These are phyloP conservation scores for Chalciporus piperatoides DNA, from an alignment of 1,284 basidiomycete species.

Conservation along the genomic window DNA sequence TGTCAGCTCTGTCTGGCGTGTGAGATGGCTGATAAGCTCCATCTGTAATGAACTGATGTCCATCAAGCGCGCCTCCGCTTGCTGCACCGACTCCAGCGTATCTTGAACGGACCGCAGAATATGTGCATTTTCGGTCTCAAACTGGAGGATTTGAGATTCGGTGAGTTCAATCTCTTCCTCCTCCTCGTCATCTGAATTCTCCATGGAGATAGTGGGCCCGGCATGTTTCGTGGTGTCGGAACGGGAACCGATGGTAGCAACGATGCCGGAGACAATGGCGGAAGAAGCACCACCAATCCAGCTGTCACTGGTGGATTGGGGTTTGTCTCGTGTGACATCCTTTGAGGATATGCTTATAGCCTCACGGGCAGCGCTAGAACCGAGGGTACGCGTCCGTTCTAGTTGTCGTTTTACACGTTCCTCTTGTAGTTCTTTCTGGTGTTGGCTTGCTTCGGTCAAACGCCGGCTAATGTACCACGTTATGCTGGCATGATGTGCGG, in stretches of 20 bases:
- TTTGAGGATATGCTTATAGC: constrained; percentile 41
- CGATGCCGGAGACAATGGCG: constrained; percentile 53
- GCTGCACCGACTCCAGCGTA: constrained; percentile 80
- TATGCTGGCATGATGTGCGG: constrained; percentile 79
- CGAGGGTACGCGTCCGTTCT: constrained; percentile 75
- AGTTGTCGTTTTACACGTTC: constrained; percentile 78
- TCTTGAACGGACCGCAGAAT: constrained; percentile 80
- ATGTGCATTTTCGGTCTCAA: constrained; percentile 85
- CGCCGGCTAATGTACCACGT: constrained; percentile 82
- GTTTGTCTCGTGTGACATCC: constrained; percentile 19
- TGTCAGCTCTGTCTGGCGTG: constrained; percentile 84
- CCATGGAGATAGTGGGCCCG: constrained; percentile 33
- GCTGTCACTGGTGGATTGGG: constrained; percentile 36
- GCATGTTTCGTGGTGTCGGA: constrained; percentile 24
- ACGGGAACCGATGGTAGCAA: constrained; percentile 56
- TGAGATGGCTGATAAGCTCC: constrained; percentile 82
- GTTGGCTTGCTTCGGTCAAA: constrained; percentile 72
- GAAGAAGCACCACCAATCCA: constrained; percentile 68
- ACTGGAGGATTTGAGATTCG: constrained; percentile 83
- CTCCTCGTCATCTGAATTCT: constrained; percentile 44
- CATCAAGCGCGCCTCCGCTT: constrained; percentile 82
- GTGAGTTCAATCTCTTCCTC: constrained; percentile 75
- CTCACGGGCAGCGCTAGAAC: constrained; percentile 64
- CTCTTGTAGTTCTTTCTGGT: constrained; percentile 84
- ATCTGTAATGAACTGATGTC: constrained; percentile 90